Evolutionary conservation across 371 early-diverging fungal genomes (phyloP).

Genomic region (Mucor circinelloides): DNA sequence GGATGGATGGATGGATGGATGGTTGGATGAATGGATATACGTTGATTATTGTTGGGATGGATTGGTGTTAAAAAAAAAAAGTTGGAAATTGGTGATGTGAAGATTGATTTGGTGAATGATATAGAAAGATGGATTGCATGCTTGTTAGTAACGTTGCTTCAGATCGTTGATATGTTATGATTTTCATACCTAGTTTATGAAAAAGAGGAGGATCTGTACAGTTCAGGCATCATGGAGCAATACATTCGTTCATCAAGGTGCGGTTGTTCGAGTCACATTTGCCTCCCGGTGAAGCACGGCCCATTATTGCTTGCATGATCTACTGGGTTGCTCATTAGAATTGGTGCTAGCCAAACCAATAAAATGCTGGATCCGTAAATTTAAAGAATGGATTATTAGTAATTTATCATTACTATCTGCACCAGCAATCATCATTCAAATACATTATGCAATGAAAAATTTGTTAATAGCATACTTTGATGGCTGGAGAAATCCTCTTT

Average conservation of each 20-base stretch:
- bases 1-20: slow-evolving; percentile 20
- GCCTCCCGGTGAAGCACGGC: background rate
- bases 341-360: too few relatives aligned
- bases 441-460: too few relatives aligned
- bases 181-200: background rate
- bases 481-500: too few relatives aligned
- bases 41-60: background rate
- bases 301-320: background rate
- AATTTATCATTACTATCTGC: too few relatives aligned
- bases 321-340: background rate
- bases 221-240: background rate
- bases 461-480: too few relatives aligned
- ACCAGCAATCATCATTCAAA: too few relatives aligned
- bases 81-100: background rate
- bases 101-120: background rate
- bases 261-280: background rate
- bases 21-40: background rate
- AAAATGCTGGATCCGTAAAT: too few relatives aligned
- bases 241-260: background rate
- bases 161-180: background rate
- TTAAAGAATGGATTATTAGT: too few relatives aligned
- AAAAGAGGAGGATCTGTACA: slow-evolving; percentile 1
- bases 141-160: background rate
- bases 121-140: background rate
- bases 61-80: background rate